A percentile compares a stretch with the other conserved stretches of the same genome.
phyloP scores from a whole-genome alignment of 345 rosid genomes.

The Lumnitzera littorea region DNA sequence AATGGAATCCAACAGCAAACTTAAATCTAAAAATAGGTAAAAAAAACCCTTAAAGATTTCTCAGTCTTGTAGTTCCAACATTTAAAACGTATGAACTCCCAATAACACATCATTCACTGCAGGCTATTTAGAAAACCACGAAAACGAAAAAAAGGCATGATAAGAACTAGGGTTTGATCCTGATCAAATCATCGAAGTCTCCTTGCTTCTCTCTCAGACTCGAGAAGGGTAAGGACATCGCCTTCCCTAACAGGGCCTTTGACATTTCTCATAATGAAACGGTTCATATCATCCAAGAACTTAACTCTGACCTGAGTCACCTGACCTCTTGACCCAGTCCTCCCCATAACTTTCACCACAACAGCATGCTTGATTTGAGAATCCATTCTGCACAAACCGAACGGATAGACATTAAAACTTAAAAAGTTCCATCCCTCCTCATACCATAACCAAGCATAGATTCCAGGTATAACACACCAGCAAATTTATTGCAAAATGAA shows the following conservation, averaged over 20 bases:
- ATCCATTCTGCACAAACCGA: slow-evolving; percentile 42
- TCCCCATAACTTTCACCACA: slow-evolving; percentile 72
- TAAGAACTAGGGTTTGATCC: too few relatives aligned
- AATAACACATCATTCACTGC: too few relatives aligned
- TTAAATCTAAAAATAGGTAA: too few relatives aligned
- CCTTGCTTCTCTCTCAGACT: slow-evolving; percentile 75
- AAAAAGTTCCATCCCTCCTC: not conserved
- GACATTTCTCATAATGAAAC: slow-evolving; percentile 73
- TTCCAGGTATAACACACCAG: too few relatives aligned
- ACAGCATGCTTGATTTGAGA: slow-evolving; percentile 59
- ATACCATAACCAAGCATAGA: too few relatives aligned
- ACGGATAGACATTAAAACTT: not conserved
- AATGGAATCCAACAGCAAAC: too few relatives aligned
- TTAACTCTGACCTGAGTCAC: slow-evolving; percentile 76
- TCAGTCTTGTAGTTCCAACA: too few relatives aligned
- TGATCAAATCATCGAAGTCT: slow-evolving; percentile 40
- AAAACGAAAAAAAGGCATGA: too few relatives aligned
- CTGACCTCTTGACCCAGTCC: slow-evolving; percentile 77
- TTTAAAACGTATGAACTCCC: too few relatives aligned
- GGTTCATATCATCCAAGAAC: slow-evolving; percentile 47
- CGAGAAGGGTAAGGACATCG: slow-evolving; percentile 55
- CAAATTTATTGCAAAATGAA: too few relatives aligned
- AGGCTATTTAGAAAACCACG: too few relatives aligned
- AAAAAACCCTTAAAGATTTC: too few relatives aligned
- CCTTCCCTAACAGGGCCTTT: slow-evolving; percentile 76